Evolutionary conservation across 192 early-diverging fungal genomes (phyloP), one percentile per base, ranked within the genome.

Genomic region (Helicostylum pulchrum): DNA sequence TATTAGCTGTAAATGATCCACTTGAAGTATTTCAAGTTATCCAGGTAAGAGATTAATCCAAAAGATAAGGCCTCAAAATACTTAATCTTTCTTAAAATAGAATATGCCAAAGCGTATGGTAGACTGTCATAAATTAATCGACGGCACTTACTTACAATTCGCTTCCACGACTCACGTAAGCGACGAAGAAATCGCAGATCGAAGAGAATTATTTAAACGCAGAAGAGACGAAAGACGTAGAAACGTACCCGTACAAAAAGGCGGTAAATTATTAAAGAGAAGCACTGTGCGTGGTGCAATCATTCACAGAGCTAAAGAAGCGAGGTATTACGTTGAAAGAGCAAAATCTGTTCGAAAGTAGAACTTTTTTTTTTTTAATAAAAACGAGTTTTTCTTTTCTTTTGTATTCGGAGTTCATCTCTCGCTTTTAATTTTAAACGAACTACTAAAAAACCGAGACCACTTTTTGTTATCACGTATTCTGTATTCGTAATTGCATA

Each of bases 91-190:
- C n/a, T n/a, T n/a, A n/a, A 31, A 36, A 34, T 68, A 83, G 77
- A 83, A 86, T 61, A 81, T 86, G 68, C 86, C 86, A 15, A 83
- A 83, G 60, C 46, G 77, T 30, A 54, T 86, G 70, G 70, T 88
- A 6, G 79, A 88, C 59, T 88, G 86, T 50, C 86, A 88, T 63
- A 71, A 76, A 26, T 66, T 88, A 4, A 84, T 88, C 71, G 82
- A 86, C 42, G 77, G 55, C 52, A 67, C 72, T 19, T 77, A 74
- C 42, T 60, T 48, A 32, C 67, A 67, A 50, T 57, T 48, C 21
- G 64, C 59, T 9, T 56, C 59, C 4, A 31, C 64, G 26, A 64
- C 67, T 7, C 53, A 62, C 39, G 62, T 77, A 0, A 62, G 64
- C 8, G 68, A 66, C 21, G 57, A 64, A 47, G 76, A 78, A 20